Evolutionary conservation across 495 filamentous ascomycete genomes (phyloP).

Genomic region (Neurospora sp.): DNA sequence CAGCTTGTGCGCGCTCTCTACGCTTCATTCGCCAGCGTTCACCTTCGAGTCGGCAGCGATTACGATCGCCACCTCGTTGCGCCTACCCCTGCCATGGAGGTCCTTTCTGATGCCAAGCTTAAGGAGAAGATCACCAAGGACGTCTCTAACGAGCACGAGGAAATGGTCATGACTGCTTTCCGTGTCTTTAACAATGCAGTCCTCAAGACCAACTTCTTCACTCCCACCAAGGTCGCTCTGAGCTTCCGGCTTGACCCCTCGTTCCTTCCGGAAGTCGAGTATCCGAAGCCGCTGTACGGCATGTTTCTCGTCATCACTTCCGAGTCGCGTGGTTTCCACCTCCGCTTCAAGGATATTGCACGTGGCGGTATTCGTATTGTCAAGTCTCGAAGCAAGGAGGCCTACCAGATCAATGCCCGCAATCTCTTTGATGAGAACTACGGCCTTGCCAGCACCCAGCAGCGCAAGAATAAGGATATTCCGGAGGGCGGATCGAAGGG

Average conservation of each 20-base stretch:
- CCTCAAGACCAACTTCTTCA: constrained; percentile 98
- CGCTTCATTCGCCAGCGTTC: constrained; percentile 76
- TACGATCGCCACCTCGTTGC: constrained; percentile 70
- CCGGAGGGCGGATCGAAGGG: constrained; percentile 98
- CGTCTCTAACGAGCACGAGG: constrained; percentile 86
- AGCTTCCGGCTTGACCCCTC: constrained; percentile 87
- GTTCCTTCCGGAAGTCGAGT: constrained; percentile 86
- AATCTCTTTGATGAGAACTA: constrained; percentile 98
- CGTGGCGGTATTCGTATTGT: constrained; percentile 97
- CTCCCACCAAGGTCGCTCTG: constrained; percentile 93
- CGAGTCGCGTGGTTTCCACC: constrained; percentile 93
- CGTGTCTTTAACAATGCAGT: constrained; percentile 83
- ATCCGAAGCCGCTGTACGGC: constrained; percentile 86
- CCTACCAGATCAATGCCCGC: constrained; percentile 90
- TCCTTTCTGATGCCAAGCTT: constrained; percentile 68
- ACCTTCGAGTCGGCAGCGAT: constrained; percentile 72
- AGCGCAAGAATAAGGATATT: constrained; percentile 99
- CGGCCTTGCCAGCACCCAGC: constrained; percentile 93
- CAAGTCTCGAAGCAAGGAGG: constrained; percentile 90
- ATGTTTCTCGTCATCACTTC: constrained; percentile 98
- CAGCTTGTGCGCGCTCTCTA: constrained; percentile 82
- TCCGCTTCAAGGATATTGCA: constrained; percentile 94
- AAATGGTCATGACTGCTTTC: constrained; percentile 98
- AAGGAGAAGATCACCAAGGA: constrained; percentile 73
- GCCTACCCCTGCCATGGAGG: constrained; percentile 51